Evolutionary conservation across 1,284 basidiomycete species (phyloP).

Genomic region (Trametes sp.): DNA sequence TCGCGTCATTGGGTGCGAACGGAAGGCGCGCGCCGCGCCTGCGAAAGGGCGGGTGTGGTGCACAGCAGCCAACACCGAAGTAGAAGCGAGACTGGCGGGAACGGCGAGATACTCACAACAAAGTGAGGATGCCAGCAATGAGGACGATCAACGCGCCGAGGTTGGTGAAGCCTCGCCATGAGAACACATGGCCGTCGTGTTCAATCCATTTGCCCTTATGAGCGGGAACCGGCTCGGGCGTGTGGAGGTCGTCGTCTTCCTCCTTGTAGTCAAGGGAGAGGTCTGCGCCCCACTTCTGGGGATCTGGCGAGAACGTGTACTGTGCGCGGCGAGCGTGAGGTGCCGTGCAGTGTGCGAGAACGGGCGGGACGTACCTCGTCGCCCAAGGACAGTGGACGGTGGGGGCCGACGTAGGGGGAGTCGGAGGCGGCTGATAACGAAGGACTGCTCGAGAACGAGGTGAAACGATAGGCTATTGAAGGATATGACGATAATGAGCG

Average conservation of each 20-base stretch:
- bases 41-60: constrained; percentile 9
- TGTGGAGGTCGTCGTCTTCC: constrained; percentile 45
- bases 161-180: constrained; percentile 43
- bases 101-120: constrained; percentile 43
- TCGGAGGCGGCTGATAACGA: constrained; percentile 38
- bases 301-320: constrained; percentile 42
- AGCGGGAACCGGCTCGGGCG: constrained; percentile 38
- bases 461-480: constrained; percentile 32
- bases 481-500: constrained; percentile 21
- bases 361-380: constrained; percentile 32
- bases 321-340: constrained; percentile 21
- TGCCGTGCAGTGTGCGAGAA: not conserved
- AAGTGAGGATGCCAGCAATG: constrained; percentile 43
- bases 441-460: constrained; percentile 29
- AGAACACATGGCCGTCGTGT: constrained; percentile 38
- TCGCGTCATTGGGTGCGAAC: constrained; percentile 1
- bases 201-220: constrained; percentile 30
- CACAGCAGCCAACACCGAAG: constrained; percentile 11
- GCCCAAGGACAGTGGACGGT: constrained; percentile 41
- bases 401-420: constrained; percentile 39
- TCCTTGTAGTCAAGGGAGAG: constrained; percentile 43
- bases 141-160: constrained; percentile 44
- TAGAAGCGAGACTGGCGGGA: not conserved
- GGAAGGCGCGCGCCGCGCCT: constrained; percentile 3
- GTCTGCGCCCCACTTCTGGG: constrained; percentile 40